Percentiles rank a stretch among this genome's conserved stretches.
Evolutionary conservation across 345 rosid genomes (phyloP).

Genomic region (Abelmoschus esculentus): DNA sequence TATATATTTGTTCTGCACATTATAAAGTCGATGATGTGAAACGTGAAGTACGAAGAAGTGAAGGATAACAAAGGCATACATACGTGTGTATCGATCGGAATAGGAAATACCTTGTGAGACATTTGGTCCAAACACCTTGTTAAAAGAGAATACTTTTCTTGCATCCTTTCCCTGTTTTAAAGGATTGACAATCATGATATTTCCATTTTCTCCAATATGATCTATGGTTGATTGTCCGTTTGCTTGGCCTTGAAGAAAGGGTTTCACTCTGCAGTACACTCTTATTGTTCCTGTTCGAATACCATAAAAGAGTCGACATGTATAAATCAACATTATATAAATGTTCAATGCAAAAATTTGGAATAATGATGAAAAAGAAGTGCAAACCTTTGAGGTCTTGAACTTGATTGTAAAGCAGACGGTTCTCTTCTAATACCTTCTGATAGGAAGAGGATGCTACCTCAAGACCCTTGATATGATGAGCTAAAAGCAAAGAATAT

Average conservation of each 20-base stretch:
- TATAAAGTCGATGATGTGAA: neutral
- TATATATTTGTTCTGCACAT: slow-evolving; percentile 69
- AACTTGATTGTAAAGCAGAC: slow-evolving; percentile 90
- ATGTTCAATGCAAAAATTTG: neutral
- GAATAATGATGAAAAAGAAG: neutral
- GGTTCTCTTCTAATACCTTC: slow-evolving; percentile 80
- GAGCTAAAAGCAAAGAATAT: slow-evolving; percentile 30
- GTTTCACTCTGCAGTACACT: slow-evolving; percentile 87
- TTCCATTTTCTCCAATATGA: slow-evolving; percentile 92
- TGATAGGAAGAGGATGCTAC: slow-evolving; percentile 73
- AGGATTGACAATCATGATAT: slow-evolving; percentile 83
- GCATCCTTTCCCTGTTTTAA: slow-evolving; percentile 83
- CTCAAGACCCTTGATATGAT: slow-evolving; percentile 67
- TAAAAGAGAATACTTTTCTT: slow-evolving; percentile 75
- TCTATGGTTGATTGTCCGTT: slow-evolving; percentile 65
- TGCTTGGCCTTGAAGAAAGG: slow-evolving; percentile 65
- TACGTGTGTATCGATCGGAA: neutral
- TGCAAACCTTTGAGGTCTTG: slow-evolving; percentile 88
- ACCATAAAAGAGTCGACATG: neutral
- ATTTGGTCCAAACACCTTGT: slow-evolving; percentile 71
- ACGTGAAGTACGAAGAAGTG: neutral
- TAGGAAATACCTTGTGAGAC: slow-evolving; percentile 60
- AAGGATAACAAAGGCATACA: neutral
- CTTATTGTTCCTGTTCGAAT: slow-evolving; percentile 65
- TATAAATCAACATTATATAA: neutral